Evolutionary conservation across 2,329 filamentous ascomycete genomes (phyloP).

Genomic region (Parastagonospora avenae): DNA sequence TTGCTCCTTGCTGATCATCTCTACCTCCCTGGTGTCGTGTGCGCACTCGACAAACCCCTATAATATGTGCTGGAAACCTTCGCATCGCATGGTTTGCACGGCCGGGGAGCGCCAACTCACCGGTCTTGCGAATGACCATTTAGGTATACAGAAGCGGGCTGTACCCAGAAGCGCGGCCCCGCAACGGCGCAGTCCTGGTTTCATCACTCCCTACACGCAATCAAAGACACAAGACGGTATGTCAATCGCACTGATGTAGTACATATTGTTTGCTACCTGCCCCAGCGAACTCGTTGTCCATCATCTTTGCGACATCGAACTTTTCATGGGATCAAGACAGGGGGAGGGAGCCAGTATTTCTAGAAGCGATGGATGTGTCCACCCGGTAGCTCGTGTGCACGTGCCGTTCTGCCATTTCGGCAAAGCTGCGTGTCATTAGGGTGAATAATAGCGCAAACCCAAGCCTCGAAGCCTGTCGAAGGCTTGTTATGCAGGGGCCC

Average conservation of each 20-base stretch:
- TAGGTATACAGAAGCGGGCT: background rate
- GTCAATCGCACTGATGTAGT: too few species aligned
- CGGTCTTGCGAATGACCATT: background rate
- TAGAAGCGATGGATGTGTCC: background rate
- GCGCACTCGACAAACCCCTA: too few species aligned
- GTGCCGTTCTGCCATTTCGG: conserved; percentile 2
- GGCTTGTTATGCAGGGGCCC: conserved; percentile 1
- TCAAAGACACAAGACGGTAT: background rate
- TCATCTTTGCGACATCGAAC: too few species aligned
- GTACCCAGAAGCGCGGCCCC: background rate
- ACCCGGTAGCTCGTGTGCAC: background rate
- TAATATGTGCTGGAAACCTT: background rate
- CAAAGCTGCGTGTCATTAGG: conserved; percentile 1
- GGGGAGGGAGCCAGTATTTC: background rate
- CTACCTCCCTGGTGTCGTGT: too few species aligned
- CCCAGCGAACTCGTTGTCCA: too few species aligned
- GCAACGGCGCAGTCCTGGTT: background rate
- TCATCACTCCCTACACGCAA: background rate
- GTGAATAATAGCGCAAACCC: conserved; percentile 1
- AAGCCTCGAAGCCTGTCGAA: background rate
- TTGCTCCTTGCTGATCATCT: too few species aligned
- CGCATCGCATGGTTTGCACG: background rate
- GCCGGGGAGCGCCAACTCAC: background rate
- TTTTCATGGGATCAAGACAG: too few species aligned
- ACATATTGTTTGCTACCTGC: too few species aligned